Evolutionary conservation across 73 alveolate genomes (phyloP).

Genomic region (Paraurostyla sp.): DNA sequence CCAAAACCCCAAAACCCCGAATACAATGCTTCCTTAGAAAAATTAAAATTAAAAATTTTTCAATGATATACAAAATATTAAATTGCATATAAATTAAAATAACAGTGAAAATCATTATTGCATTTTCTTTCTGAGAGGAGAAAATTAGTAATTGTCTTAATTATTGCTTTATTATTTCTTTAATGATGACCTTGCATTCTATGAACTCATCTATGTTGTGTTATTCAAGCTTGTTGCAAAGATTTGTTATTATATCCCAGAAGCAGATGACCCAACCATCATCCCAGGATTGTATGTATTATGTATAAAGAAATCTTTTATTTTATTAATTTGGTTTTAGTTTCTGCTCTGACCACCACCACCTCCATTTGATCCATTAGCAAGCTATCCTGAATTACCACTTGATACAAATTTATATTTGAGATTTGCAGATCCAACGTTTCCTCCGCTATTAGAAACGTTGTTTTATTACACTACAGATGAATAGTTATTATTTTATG

Average conservation of each 20-base stretch:
- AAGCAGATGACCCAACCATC: no score
- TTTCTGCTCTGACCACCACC: background rate
- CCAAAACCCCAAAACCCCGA: no score
- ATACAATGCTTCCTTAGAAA: no score
- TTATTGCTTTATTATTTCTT: background rate
- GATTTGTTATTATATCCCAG: no score
- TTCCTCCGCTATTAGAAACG: no score
- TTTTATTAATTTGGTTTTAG: background rate
- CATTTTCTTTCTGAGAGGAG: conserved; percentile 16
- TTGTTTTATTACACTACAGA: background rate
- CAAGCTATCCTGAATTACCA: no score
- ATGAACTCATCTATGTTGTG: background rate
- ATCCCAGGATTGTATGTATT: conserved; percentile 52
- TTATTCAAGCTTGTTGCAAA: no score
- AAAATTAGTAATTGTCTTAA: background rate
- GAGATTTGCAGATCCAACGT: background rate
- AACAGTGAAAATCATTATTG: no score
- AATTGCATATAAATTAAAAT: no score
- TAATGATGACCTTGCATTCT: background rate
- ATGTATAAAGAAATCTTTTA: conserved; percentile 23
- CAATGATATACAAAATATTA: no score
- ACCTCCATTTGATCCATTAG: background rate
- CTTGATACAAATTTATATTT: conserved; percentile 32
- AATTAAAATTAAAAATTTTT: no score
- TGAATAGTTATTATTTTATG: background rate